A percentile compares a stretch with the other conserved stretches of the same genome.
Conservation (phyloP, 495 filamentous ascomycete genomes). For the Margaritispora aquatica region DNA sequence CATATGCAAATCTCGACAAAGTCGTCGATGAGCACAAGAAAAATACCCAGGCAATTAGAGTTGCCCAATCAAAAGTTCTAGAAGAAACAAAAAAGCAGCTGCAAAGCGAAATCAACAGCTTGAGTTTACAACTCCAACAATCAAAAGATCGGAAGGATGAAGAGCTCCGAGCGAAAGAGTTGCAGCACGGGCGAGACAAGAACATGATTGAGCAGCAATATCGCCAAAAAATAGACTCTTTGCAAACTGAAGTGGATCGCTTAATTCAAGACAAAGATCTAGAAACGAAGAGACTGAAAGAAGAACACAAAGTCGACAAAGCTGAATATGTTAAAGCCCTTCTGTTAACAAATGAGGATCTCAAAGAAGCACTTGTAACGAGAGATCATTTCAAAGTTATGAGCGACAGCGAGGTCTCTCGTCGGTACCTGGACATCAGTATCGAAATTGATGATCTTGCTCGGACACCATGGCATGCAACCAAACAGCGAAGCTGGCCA, state of each 20-base stretch:
- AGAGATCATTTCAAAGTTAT: slow-evolving; percentile 9
- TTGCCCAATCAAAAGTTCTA: not conserved
- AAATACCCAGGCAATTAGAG: not conserved
- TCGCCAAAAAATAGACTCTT: not conserved
- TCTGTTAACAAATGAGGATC: not conserved
- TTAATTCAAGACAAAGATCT: not conserved
- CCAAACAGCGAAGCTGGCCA: slow-evolving; percentile 1
- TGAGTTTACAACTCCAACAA: not conserved
- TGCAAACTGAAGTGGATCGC: not conserved
- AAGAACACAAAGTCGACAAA: not conserved
- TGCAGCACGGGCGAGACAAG: not conserved
- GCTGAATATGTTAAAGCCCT: not conserved
- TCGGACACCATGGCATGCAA: slow-evolving; percentile 1
- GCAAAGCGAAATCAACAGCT: not conserved
- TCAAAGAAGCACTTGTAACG: slow-evolving; percentile 1
- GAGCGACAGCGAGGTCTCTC: slow-evolving; percentile 4
- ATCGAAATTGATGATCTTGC: slow-evolving; percentile 8
- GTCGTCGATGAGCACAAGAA: too few relatives aligned
- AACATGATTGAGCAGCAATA: not conserved
- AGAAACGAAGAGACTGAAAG: not conserved
- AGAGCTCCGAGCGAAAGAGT: not conserved
- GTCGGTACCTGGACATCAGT: not conserved
- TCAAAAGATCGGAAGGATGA: not conserved
- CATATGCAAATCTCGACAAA: too few relatives aligned
- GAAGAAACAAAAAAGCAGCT: not conserved